Conservation (phyloP, 768 basidiomycete species). For the Fomitopsis pulvina region DNA sequence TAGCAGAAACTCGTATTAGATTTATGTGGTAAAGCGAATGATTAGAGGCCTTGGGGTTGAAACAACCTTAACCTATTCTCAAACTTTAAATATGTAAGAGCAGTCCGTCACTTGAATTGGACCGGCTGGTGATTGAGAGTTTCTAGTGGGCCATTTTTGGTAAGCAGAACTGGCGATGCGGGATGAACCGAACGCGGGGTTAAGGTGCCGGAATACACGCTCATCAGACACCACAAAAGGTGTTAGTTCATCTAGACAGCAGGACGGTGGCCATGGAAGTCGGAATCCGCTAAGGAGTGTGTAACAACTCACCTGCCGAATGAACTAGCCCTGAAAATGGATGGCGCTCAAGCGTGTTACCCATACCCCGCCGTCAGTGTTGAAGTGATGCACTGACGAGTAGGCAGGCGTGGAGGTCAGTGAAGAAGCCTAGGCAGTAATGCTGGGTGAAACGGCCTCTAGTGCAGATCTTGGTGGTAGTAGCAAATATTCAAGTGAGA, state of each 20-base stretch:
- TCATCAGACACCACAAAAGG: conserved; percentile 83
- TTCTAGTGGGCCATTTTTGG: conserved; percentile 71
- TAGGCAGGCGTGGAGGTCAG: conserved; percentile 74
- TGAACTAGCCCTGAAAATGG: conserved; percentile 89
- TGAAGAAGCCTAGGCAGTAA: conserved; percentile 76
- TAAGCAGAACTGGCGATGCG: conserved; percentile 68
- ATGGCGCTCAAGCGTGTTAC: conserved; percentile 85
- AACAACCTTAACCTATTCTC: conserved; percentile 84
- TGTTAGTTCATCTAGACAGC: conserved; percentile 86
- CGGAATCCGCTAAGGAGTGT: conserved; percentile 82
- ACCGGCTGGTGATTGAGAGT: conserved; percentile 53
- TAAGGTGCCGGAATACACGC: conserved; percentile 80
- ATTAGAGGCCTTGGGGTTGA: conserved; percentile 87
- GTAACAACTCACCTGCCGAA: conserved; percentile 89
- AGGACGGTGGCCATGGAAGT: conserved; percentile 86
- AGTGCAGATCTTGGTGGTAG: conserved; percentile 87
- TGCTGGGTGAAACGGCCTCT: conserved; percentile 70
- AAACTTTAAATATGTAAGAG: conserved; percentile 64
- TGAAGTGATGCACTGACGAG: conserved; percentile 66
- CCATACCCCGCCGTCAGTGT: conserved; percentile 78
- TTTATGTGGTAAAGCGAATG: conserved; percentile 75
- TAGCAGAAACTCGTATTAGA: conserved; percentile 56
- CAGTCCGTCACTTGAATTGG: conserved; percentile 47
- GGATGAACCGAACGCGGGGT: conserved; percentile 66
- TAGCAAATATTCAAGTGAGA: conserved; percentile 87